Conservation (phyloP, 2,329 filamentous ascomycete genomes). For the Phaeosphaeriaceae sp. region DNA sequence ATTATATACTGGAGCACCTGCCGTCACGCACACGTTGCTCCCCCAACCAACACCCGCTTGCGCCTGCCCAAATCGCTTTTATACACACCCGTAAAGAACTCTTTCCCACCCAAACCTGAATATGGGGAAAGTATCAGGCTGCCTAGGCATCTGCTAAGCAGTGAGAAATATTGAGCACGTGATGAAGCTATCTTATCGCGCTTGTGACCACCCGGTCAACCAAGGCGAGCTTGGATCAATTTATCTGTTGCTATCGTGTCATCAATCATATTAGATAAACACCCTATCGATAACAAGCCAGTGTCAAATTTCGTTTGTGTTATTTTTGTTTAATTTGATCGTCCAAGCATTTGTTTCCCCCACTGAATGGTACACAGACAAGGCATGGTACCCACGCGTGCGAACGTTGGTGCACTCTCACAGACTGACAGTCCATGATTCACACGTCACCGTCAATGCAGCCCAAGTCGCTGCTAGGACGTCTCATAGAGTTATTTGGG, state of each 20-base stretch:
- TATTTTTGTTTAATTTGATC: constrained; percentile 20
- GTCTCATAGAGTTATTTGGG: constrained; percentile 11
- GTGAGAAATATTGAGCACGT: too few species aligned
- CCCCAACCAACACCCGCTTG: too few species aligned
- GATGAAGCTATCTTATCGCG: too few species aligned
- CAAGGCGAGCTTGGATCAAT: constrained; percentile 27
- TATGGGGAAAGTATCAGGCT: too few species aligned
- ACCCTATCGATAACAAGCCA: constrained; percentile 15
- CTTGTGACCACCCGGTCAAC: too few species aligned
- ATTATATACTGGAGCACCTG: too few species aligned
- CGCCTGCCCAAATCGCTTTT: too few species aligned
- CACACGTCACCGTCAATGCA: constrained; percentile 27
- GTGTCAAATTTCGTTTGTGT: constrained; percentile 3
- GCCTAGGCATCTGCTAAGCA: too few species aligned
- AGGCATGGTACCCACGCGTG: constrained; percentile 14
- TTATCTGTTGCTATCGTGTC: constrained; percentile 23
- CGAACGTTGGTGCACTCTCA: constrained; percentile 4
- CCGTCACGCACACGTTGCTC: too few species aligned
- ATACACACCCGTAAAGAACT: too few species aligned
- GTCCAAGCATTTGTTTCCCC: constrained; percentile 7
- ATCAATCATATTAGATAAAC: constrained; percentile 9
- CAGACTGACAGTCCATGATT: background rate
- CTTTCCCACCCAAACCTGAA: too few species aligned
- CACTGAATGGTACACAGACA: constrained; percentile 7
- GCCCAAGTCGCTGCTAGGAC: constrained; percentile 16